Evolutionary conservation across 1,284 basidiomycete species (phyloP), one percentile per base, ranked within the genome.

Genomic region (Cystobasidium slooffiae): DNA sequence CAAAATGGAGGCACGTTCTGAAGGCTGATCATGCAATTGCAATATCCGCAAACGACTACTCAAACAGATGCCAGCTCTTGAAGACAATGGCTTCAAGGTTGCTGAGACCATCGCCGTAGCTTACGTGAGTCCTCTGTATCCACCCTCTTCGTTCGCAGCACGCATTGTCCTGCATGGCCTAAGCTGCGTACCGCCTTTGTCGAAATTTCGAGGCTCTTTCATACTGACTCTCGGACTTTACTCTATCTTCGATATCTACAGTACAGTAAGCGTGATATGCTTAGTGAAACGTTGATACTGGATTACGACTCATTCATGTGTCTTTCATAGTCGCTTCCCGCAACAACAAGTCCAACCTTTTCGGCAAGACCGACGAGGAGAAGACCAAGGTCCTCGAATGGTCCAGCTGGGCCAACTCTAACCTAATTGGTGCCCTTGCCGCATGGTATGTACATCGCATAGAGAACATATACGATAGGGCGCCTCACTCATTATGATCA

Each of bases 41-140:
- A 51, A 49, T 51, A 16, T 5, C 31, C 31, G 5, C 31, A 31
- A 1, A 31, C 31, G 31, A 31, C 31, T 31, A 31, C 46, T 41
- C 22, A 24, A n/a, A 76, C 92, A 92, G 86, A 88, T 95, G 79
- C 95, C 96, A 53, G 89, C 89, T 47, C 88, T 92, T 74, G 91
- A 94, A 83, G 85, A 96, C 82, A 94, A 93, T 75, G 78, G 81
- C 70, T 88, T 93, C 86, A 86, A 85, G 79, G 85, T 98, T 76
- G 88, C 88, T 80, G 95, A 97, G 86, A 86, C 87, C 72, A 83
- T 85, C 75, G 89, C 93, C 74, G 94, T 98, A 82, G 90, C 92
- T 67, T 89, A 85, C 80, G 95, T 97, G 84, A 89, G 94, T 90
- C 76, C 75, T 67, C 62, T 47, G 59, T 67, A 73, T 76, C 80